A percentile compares a stretch with the other conserved stretches of the same genome.
These are phyloP conservation scores for Lactarius sanguifluus DNA, from an alignment of 768 basidiomycete genomes.

Conservation along the genomic window DNA sequence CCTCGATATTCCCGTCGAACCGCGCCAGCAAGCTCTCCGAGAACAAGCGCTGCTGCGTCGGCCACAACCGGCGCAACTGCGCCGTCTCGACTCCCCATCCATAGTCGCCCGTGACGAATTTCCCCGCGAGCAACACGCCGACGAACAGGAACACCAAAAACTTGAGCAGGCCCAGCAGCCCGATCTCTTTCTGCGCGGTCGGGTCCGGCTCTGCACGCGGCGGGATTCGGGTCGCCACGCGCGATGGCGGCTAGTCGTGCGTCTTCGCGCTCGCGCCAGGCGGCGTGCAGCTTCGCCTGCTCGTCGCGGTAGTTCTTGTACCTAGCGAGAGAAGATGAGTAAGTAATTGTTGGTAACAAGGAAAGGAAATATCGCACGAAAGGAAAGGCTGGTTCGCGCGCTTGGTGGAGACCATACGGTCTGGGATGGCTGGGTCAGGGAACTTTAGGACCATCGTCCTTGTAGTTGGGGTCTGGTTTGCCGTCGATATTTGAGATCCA, in stretches of 20 bases:
- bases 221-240: conserved; percentile 61
- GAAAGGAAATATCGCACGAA: conserved; percentile 43
- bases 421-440: conserved; percentile 60
- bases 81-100: conserved; percentile 75
- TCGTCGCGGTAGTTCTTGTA: conserved; percentile 66
- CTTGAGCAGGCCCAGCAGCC: conserved; percentile 63
- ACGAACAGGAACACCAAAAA: conserved; percentile 59
- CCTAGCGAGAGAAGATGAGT: conserved; percentile 30
- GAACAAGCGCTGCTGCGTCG: conserved; percentile 67
- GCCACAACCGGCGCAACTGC: conserved; percentile 59
- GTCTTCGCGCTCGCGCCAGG: conserved; percentile 68
- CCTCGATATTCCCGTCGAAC: conserved; percentile 68
- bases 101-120: conserved; percentile 85
- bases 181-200: conserved; percentile 65
- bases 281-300: conserved; percentile 58
- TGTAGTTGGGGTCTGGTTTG: conserved; percentile 34
- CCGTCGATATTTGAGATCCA: conserved; percentile 55
- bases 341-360: too few relatives aligned
- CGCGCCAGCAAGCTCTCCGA: conserved; percentile 65
- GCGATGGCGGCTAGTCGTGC: conserved; percentile 72
- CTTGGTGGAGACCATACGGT: conserved; percentile 76
- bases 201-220: conserved; percentile 75
- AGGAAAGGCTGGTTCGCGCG: conserved; percentile 84
- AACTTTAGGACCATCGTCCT: conserved; percentile 52
- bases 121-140: conserved; percentile 60